These are phyloP conservation scores for Kodamaea fungicola DNA, from an alignment of 1,139 yeast species.

Conservation along the genomic window DNA sequence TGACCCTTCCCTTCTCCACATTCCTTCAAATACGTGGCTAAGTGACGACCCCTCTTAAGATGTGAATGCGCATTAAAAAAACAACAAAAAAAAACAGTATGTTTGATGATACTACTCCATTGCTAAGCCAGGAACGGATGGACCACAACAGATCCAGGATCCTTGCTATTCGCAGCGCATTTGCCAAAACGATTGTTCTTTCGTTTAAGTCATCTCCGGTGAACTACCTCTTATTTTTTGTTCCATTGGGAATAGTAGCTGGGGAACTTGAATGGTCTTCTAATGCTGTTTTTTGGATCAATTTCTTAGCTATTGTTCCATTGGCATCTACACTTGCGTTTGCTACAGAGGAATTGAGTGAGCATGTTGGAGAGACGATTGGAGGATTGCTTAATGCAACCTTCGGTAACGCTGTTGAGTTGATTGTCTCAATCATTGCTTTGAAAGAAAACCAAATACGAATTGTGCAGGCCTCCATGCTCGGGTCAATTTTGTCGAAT, in stretches of 20 bases:
- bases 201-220: slow-evolving; percentile 68
- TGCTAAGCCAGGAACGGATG: slow-evolving; percentile 8
- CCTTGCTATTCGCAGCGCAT: slow-evolving; percentile 5
- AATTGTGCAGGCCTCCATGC: slow-evolving; percentile 95
- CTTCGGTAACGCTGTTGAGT: slow-evolving; percentile 86
- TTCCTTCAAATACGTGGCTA: too few relatives aligned
- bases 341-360: slow-evolving; percentile 91
- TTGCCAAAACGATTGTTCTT: slow-evolving; percentile 10
- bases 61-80: not conserved
- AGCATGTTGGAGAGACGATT: slow-evolving; percentile 79
- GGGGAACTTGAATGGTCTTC: slow-evolving; percentile 61
- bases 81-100: not conserved
- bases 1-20: too few relatives aligned
- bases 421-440: slow-evolving; percentile 91
- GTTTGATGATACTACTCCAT: slow-evolving; percentile 10
- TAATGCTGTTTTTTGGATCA: slow-evolving; percentile 61
- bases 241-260: slow-evolving; percentile 81
- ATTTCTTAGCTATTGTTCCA: slow-evolving; percentile 89
- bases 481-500: slow-evolving; percentile 89
- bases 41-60: too few relatives aligned
- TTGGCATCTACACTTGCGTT: slow-evolving; percentile 84
- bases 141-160: slow-evolving; percentile 3
- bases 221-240: slow-evolving; percentile 72
- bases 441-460: slow-evolving; percentile 80
- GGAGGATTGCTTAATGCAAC: slow-evolving; percentile 96